Evolutionary conservation across 805 yeast species (phyloP).

Genomic region (Nakazawaea sp.): DNA sequence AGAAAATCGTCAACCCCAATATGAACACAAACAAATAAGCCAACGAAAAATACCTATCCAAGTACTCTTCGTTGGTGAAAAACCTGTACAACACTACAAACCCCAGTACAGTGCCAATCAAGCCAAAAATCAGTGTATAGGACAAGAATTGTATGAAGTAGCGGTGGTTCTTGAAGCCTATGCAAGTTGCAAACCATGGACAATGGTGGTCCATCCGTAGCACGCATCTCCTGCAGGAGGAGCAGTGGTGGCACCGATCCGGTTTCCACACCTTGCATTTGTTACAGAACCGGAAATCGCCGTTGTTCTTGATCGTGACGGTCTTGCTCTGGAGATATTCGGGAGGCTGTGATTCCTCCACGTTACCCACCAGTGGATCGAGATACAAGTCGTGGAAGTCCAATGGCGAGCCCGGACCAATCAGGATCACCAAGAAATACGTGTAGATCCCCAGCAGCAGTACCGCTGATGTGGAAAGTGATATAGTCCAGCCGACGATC

Average conservation of each 20-base stretch:
- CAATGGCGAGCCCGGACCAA: conserved; percentile 62
- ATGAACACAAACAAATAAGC: conserved; percentile 57
- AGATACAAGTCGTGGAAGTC: conserved; percentile 43
- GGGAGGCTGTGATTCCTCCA: conserved; percentile 29
- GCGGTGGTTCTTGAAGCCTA: conserved; percentile 79
- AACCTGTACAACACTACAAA: conserved; percentile 39
- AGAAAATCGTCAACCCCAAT: conserved; percentile 40
- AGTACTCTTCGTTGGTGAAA: conserved; percentile 33
- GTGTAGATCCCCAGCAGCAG: conserved; percentile 35
- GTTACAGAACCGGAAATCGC: conserved; percentile 54
- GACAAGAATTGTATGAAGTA: conserved; percentile 67
- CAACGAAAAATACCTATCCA: conserved; percentile 40
- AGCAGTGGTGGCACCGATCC: conserved; percentile 53
- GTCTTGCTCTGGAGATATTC: conserved; percentile 30
- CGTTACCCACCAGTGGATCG: not conserved
- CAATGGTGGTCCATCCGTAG: conserved; percentile 45
- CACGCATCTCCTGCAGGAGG: conserved; percentile 38
- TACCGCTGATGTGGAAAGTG: conserved; percentile 21
- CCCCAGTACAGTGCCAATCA: conserved; percentile 32
- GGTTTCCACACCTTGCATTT: conserved; percentile 55
- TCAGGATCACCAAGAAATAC: conserved; percentile 43
- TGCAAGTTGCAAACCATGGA: conserved; percentile 90
- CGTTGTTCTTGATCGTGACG: conserved; percentile 44
- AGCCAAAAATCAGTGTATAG: conserved; percentile 43
- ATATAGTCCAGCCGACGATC: conserved; percentile 14